Evolutionary conservation across 208 protist genomes (phyloP).

Genomic region (Herpetomonas muscarum): DNA sequence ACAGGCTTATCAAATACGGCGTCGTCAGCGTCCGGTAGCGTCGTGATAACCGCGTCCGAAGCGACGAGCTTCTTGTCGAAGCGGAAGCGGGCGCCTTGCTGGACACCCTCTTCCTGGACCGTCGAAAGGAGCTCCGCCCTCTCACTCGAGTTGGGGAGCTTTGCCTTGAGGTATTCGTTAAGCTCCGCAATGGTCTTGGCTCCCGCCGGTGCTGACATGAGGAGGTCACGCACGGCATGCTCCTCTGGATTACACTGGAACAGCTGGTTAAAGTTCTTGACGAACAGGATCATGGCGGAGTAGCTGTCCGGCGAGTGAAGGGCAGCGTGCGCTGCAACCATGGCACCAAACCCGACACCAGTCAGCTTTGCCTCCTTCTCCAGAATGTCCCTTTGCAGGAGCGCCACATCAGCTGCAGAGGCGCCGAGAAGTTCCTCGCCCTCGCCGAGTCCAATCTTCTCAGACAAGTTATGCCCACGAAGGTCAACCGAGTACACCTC

Average conservation of each 20-base stretch:
- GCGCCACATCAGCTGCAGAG: slow-evolving; percentile 55
- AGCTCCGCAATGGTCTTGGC: slow-evolving; percentile 25
- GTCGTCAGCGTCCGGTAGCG: slow-evolving; percentile 9
- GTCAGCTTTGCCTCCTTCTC: slow-evolving; percentile 32
- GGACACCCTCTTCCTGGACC: slow-evolving; percentile 27
- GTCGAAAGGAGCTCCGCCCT: slow-evolving; percentile 48
- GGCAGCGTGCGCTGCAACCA: slow-evolving; percentile 55
- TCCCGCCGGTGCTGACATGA: slow-evolving; percentile 20
- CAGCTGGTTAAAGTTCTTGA: slow-evolving; percentile 42
- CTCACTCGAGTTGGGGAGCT: slow-evolving; percentile 39
- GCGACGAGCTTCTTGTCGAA: slow-evolving; percentile 34
- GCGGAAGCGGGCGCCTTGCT: slow-evolving; percentile 37
- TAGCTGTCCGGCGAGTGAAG: slow-evolving; percentile 54
- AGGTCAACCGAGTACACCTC: slow-evolving; percentile 81
- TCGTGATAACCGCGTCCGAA: slow-evolving; percentile 12
- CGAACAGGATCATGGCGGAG: slow-evolving; percentile 56
- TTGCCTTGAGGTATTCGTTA: slow-evolving; percentile 32
- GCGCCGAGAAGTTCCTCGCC: slow-evolving; percentile 8
- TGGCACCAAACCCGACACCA: slow-evolving; percentile 71
- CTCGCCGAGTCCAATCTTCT: slow-evolving; percentile 3
- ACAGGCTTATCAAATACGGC: slow-evolving; percentile 35
- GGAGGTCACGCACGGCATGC: slow-evolving; percentile 21
- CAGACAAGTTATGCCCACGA: slow-evolving; percentile 68
- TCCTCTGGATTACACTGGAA: slow-evolving; percentile 26
- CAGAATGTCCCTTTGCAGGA: slow-evolving; percentile 48